Base-by-base conservation (phyloP, 2,329 filamentous ascomycete species). In the Fulvia fulva region DNA sequence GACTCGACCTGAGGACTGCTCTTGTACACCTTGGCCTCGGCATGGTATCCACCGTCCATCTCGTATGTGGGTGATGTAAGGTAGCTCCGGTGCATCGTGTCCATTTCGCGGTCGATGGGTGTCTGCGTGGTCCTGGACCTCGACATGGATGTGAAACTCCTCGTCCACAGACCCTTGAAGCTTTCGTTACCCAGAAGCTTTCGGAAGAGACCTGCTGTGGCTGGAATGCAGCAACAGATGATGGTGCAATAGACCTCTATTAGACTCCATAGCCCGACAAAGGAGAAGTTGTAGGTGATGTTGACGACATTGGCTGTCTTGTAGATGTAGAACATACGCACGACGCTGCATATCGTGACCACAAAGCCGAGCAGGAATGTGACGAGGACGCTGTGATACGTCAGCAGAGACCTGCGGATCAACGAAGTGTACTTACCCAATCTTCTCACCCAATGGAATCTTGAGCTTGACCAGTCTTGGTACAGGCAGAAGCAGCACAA, bases 201-300 rank as follows among this genome's bases (percentile, higher is more conserved):
- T 56, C 54, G 45, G 22, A 59, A 41, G 7, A 62, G 54, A 12
- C 61, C 61, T 6, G 61, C 58, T 32, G 57, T 57, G 19, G 61
- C 53, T 22, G 58, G 58, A 32, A 61, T 58, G 41, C 61, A 63
- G 47, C 58, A 63, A 41, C 61, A 63, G 16, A 63, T 57, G 55
- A 63, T 61, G 58, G 58, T 59, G 46, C 56, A 58, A 43, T 59
- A 63, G 5, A 61, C 61, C 55, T 63, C 61, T 45, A 63, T 26
- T 9, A 51, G 28, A 16, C 51, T 58, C 51, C 56, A 54, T 23
- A 58, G 25, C 5, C 50, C 57, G 34, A 62, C 44, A 25, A 52
- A 51, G 30, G 52, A 53, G 59, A 51, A 62, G 55, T 59, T 41
- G 50, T 45, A 64, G 32, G 55, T 63, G 14, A 58, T 26, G 23